These are phyloP conservation scores for Diplodia sapinea DNA, from an alignment of 2,329 filamentous ascomycete species.

Conservation along the genomic window DNA sequence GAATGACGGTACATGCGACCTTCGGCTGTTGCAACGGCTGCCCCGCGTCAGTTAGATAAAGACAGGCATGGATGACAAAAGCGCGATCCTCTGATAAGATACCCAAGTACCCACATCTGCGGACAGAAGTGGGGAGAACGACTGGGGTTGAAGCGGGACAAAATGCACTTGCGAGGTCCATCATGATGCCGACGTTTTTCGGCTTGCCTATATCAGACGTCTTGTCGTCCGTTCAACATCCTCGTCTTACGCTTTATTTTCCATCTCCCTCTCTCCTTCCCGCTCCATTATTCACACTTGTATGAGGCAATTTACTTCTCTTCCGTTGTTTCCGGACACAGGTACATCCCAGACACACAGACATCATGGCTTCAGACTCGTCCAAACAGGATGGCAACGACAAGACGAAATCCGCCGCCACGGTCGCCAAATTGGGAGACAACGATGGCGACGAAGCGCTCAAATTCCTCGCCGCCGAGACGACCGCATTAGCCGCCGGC, in stretches of 20 bases:
- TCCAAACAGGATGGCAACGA: slow-evolving; percentile 1
- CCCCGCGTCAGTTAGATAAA: neutral
- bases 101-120: slow-evolving; percentile 4
- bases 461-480: slow-evolving; percentile 36
- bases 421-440: slow-evolving; percentile 5
- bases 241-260: neutral
- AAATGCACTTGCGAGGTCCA: neutral
- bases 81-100: slow-evolving; percentile 3
- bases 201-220: neutral
- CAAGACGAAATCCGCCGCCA: neutral
- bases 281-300: neutral
- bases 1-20: neutral
- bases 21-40: neutral
- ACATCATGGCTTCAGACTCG: neutral
- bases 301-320: neutral
- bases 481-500: slow-evolving; percentile 3
- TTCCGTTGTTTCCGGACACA: neutral
- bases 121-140: slow-evolving; percentile 16
- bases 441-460: slow-evolving; percentile 38
- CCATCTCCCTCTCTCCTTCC: too few relatives aligned
- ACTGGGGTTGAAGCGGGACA: slow-evolving; percentile 1
- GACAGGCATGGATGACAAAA: neutral
- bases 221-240: neutral
- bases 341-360: too few relatives aligned
- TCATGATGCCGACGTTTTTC: neutral